These are phyloP conservation scores for Xylaria arbuscula DNA, from an alignment of 2,329 filamentous ascomycete species.

Conservation along the genomic window DNA sequence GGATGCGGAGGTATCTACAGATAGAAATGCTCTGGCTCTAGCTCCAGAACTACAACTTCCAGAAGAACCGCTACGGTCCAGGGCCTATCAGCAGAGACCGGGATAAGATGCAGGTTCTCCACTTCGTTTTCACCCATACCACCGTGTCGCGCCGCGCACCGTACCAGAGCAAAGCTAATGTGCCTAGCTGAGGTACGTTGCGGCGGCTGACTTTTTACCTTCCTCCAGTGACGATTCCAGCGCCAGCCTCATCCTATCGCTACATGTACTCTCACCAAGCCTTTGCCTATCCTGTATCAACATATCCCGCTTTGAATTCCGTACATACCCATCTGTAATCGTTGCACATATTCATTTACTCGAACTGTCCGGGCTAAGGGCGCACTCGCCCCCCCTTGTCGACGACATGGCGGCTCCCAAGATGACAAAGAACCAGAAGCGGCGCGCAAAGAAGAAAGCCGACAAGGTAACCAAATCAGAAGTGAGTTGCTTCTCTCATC, in stretches of 20 bases:
- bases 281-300: neutral
- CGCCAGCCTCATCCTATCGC: slow-evolving; percentile 17
- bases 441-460: slow-evolving; percentile 94
- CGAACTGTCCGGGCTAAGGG: slow-evolving; percentile 22
- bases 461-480: slow-evolving; percentile 76
- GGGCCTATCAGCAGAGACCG: neutral
- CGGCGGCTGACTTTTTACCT: slow-evolving; percentile 11
- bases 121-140: slow-evolving; percentile 2
- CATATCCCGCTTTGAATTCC: neutral
- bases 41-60: neutral
- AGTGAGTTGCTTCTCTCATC: slow-evolving; percentile 52
- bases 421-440: slow-evolving; percentile 93
- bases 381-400: slow-evolving; percentile 34
- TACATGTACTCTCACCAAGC: neutral
- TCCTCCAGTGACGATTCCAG: neutral
- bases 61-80: neutral
- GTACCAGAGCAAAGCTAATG: neutral
- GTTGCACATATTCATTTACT: neutral
- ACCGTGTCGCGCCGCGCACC: slow-evolving; percentile 13
- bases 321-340: neutral
- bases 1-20: neutral
- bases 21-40: neutral
- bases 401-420: slow-evolving; percentile 73
- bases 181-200: neutral
- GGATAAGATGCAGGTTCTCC: slow-evolving; percentile 10